Percentiles rank a stretch among this genome's conserved stretches.
Conservation (phyloP, 352 stramenopile species). For the Phytophthora citricola region DNA sequence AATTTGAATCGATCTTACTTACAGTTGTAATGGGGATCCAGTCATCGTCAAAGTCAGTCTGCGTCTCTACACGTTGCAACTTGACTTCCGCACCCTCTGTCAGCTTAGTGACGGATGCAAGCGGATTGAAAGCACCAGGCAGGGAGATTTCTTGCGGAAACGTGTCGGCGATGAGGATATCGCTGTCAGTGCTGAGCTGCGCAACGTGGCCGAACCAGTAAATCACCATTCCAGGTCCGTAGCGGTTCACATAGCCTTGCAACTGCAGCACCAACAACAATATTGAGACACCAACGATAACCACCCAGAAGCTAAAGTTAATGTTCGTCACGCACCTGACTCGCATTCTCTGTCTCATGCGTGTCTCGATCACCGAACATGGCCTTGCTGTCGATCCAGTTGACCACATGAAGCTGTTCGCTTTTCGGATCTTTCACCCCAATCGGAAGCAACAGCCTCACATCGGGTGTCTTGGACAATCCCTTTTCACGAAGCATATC, state of each 20-base stretch:
- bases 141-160: slow-evolving; percentile 65
- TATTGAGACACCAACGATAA: slow-evolving; percentile 6
- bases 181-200: slow-evolving; percentile 57
- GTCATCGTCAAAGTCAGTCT: slow-evolving; percentile 49
- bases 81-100: slow-evolving; percentile 25
- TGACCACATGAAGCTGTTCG: slow-evolving; percentile 62
- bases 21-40: slow-evolving; percentile 45
- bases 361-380: slow-evolving; percentile 89
- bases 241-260: slow-evolving; percentile 85
- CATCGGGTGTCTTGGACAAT: slow-evolving; percentile 88
- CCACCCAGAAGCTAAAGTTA: background rate
- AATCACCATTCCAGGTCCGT: slow-evolving; percentile 87
- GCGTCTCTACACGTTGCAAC: slow-evolving; percentile 24
- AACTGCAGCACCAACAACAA: slow-evolving; percentile 34
- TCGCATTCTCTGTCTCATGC: slow-evolving; percentile 79
- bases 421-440: slow-evolving; percentile 58
- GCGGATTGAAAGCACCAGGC: slow-evolving; percentile 57
- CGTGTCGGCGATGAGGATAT: slow-evolving; percentile 68
- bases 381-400: slow-evolving; percentile 93
- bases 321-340: slow-evolving; percentile 37
- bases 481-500: slow-evolving; percentile 80
- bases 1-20: no score
- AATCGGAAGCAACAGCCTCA: slow-evolving; percentile 80
- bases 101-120: slow-evolving; percentile 24
- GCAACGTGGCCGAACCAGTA: slow-evolving; percentile 87